Evolutionary conservation across 768 basidiomycete species (phyloP).

Genomic region (Lactifluus rugatus): DNA sequence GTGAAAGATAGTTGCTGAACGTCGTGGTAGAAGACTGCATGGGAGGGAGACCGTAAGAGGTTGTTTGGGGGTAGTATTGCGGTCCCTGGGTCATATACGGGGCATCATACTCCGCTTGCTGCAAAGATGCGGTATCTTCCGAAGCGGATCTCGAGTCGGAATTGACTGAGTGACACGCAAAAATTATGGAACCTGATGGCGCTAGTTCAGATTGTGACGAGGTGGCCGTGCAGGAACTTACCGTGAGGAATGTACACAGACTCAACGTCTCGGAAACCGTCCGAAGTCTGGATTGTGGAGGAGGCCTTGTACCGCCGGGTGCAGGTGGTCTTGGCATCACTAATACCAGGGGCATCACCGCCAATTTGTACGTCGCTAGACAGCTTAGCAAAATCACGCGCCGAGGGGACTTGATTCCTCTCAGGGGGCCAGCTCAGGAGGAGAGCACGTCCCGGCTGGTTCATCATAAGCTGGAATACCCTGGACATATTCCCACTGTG

Average conservation of each 20-base stretch:
- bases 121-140: slow-evolving; percentile 17
- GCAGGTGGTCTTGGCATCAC: slow-evolving; percentile 76
- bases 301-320: slow-evolving; percentile 74
- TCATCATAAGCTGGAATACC: slow-evolving; percentile 73
- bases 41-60: slow-evolving; percentile 24
- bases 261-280: slow-evolving; percentile 57
- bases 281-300: slow-evolving; percentile 44
- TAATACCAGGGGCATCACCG: slow-evolving; percentile 38
- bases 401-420: slow-evolving; percentile 29
- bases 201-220: slow-evolving; percentile 15
- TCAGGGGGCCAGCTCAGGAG: slow-evolving; percentile 76
- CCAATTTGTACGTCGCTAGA: slow-evolving; percentile 62
- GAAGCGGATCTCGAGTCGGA: slow-evolving; percentile 25
- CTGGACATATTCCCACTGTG: slow-evolving; percentile 43
- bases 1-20: slow-evolving; percentile 18
- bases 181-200: slow-evolving; percentile 51
- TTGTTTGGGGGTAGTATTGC: slow-evolving; percentile 24
- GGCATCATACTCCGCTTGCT: slow-evolving; percentile 22
- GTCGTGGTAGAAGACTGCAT: slow-evolving; percentile 19
- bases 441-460: slow-evolving; percentile 45
- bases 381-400: slow-evolving; percentile 42
- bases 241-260: slow-evolving; percentile 90
- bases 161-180: slow-evolving; percentile 63
- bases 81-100: slow-evolving; percentile 22
- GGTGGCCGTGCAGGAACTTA: slow-evolving; percentile 29